A percentile compares a stretch with the other conserved stretches of the same genome.
These are phyloP conservation scores for Laburnicola sp. DNA, from an alignment of 2,329 filamentous ascomycete species.

Conservation along the genomic window DNA sequence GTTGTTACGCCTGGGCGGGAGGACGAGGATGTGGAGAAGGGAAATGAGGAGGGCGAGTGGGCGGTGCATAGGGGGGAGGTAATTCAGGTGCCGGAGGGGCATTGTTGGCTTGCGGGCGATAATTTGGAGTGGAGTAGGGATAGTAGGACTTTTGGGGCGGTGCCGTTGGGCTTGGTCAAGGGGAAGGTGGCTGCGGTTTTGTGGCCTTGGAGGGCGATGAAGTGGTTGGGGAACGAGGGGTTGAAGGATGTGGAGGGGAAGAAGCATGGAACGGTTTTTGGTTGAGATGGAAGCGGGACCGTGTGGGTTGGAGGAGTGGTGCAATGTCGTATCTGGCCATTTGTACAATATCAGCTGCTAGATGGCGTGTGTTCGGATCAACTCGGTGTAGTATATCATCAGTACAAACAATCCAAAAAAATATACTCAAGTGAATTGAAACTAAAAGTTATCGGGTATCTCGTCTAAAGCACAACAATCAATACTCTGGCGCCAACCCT, in stretches of 20 bases:
- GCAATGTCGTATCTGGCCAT: neutral
- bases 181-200: conserved; percentile 70
- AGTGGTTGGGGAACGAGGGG: conserved; percentile 25
- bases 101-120: conserved; percentile 90
- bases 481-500: neutral
- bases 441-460: conserved; percentile 9
- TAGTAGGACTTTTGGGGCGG: conserved; percentile 80
- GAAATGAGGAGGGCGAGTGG: conserved; percentile 30
- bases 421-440: conserved; percentile 12
- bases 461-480: neutral
- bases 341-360: too few species aligned
- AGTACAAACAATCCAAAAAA: too few species aligned
- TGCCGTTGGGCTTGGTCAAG: conserved; percentile 81
- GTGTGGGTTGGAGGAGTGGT: too few species aligned
- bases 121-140: conserved; percentile 83
- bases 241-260: conserved; percentile 1
- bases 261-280: conserved; percentile 1
- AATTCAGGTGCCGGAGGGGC: conserved; percentile 83
- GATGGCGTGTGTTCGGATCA: too few species aligned
- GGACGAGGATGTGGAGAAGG: conserved; percentile 28
- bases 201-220: conserved; percentile 26
- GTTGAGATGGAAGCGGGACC: neutral
- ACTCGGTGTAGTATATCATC: too few species aligned
- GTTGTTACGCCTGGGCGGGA: conserved; percentile 60
- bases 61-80: conserved; percentile 48